phyloP scores from a whole-genome alignment of 73 alveolate genomes.

The Blepharisma stoltei region DNA sequence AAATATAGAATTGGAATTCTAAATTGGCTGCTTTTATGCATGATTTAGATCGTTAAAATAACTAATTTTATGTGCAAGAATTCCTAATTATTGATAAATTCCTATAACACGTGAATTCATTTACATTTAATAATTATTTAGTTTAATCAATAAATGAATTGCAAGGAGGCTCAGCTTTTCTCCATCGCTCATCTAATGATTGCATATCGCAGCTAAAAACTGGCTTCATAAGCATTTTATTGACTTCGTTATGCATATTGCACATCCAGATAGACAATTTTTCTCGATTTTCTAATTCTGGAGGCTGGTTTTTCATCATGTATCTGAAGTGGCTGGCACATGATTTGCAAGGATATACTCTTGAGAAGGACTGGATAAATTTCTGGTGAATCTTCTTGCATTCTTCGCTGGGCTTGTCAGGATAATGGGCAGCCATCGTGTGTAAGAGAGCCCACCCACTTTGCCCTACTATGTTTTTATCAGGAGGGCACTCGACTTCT shows the following conservation, averaged over 20 bases:
- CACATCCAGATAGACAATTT: conserved; percentile 61
- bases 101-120: no score
- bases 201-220: conserved; percentile 39
- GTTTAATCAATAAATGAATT: background rate
- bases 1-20: no score
- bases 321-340: conserved; percentile 50
- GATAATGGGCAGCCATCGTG: conserved; percentile 52
- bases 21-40: no score
- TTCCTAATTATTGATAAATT: no score
- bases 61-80: no score
- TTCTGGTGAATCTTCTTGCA: conserved; percentile 28
- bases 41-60: no score
- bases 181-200: conserved; percentile 16
- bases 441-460: conserved; percentile 65
- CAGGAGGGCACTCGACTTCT: conserved; percentile 44
- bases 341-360: conserved; percentile 50
- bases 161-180: conserved; percentile 23
- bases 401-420: conserved; percentile 51
- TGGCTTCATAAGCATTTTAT: conserved; percentile 49
- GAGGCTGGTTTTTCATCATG: conserved; percentile 51
- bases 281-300: conserved; percentile 49
- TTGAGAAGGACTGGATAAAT: conserved; percentile 44
- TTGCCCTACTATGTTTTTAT: conserved; percentile 46
- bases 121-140: no score
- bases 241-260: conserved; percentile 56